These are phyloP conservation scores for Claviceps paspali DNA, from an alignment of 2,329 filamentous ascomycete genomes.

Conservation along the genomic window DNA sequence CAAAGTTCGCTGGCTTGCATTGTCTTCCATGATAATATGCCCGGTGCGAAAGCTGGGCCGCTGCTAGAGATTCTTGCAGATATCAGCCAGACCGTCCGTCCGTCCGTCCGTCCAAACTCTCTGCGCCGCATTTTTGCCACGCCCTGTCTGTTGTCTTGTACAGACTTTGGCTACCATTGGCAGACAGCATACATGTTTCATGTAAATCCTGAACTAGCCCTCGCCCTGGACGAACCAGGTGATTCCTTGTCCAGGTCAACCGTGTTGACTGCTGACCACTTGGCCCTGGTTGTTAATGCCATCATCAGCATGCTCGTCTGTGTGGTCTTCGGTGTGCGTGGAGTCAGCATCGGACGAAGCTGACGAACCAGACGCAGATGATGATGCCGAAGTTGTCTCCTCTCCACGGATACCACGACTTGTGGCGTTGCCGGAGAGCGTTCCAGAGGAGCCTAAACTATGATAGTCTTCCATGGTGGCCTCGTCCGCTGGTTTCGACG, in stretches of 20 bases:
- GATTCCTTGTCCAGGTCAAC: no score
- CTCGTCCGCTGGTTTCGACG: slow-evolving; percentile 19
- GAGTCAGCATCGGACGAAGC: slow-evolving; percentile 24
- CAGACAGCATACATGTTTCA: no score
- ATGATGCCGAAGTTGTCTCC: slow-evolving; percentile 15
- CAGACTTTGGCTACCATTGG: no score
- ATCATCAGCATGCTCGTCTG: slow-evolving; percentile 1
- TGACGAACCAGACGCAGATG: slow-evolving; percentile 11
- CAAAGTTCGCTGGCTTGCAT: background rate
- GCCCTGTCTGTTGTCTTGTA: no score
- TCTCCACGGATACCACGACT: slow-evolving; percentile 18
- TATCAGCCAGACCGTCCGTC: no score
- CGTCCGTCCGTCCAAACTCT: no score
- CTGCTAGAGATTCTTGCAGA: no score
- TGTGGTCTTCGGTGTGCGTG: slow-evolving; percentile 13
- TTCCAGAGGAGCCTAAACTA: slow-evolving; percentile 29
- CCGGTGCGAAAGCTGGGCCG: background rate
- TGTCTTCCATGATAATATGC: background rate
- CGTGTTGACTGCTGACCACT: no score
- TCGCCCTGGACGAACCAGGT: no score
- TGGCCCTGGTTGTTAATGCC: no score
- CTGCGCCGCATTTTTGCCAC: no score
- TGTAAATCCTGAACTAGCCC: no score
- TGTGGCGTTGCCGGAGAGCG: slow-evolving; percentile 21
- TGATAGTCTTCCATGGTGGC: slow-evolving; percentile 30